Evolutionary conservation across 495 filamentous ascomycete species (phyloP).

Genomic region (Pseudotulostoma volvatum): DNA sequence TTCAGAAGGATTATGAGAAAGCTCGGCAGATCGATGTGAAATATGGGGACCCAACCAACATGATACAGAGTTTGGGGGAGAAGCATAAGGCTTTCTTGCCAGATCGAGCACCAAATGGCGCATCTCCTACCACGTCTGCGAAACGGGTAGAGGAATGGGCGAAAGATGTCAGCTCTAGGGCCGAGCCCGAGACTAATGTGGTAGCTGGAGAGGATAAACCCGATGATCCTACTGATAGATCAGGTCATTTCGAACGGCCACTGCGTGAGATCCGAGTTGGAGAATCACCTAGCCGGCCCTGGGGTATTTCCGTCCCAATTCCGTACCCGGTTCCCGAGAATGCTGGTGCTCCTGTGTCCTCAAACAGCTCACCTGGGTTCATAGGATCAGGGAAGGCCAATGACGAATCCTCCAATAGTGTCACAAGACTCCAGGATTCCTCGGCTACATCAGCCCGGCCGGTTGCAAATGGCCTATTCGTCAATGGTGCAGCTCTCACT

Average conservation of each 20-base stretch:
- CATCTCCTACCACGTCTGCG: slow-evolving; percentile 16
- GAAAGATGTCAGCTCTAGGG: slow-evolving; percentile 40
- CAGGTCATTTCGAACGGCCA: slow-evolving; percentile 56
- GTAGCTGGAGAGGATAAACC: slow-evolving; percentile 24
- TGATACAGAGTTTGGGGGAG: slow-evolving; percentile 71
- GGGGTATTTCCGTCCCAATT: slow-evolving; percentile 69
- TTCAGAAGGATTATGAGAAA: slow-evolving; percentile 65
- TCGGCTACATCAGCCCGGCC: slow-evolving; percentile 9
- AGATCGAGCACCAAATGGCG: slow-evolving; percentile 32
- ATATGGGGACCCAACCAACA: slow-evolving; percentile 73
- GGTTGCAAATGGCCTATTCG: slow-evolving; percentile 34
- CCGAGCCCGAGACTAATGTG: slow-evolving; percentile 11
- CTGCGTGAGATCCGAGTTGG: slow-evolving; percentile 72
- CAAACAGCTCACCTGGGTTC: too few species aligned
- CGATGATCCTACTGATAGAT: slow-evolving; percentile 24
- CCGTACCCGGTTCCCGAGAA: slow-evolving; percentile 16
- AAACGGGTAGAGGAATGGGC: slow-evolving; percentile 70
- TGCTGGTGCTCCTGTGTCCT: not conserved
- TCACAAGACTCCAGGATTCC: slow-evolving; percentile 5
- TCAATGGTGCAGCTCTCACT: slow-evolving; percentile 16
- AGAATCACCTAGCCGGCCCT: slow-evolving; percentile 77
- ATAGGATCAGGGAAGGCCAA: too few species aligned
- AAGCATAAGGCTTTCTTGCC: slow-evolving; percentile 75
- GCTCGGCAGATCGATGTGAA: slow-evolving; percentile 79
- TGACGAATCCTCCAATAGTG: too few species aligned